Evolutionary conservation across 2,329 filamentous ascomycete species (phyloP).

Genomic region (Monosporascus sp.): DNA sequence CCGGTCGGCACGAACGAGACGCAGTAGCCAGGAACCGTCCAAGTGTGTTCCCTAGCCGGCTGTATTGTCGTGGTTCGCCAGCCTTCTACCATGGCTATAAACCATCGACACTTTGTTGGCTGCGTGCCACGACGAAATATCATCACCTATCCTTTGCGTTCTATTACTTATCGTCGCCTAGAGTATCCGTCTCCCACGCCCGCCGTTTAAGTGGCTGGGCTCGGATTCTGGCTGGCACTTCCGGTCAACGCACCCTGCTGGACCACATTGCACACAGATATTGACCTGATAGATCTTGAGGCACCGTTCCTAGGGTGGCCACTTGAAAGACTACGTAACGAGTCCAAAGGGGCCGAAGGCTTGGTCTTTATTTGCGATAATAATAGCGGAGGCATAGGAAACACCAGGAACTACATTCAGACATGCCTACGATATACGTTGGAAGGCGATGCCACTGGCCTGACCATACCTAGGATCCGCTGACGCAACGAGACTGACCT

Average conservation of each 20-base stretch:
- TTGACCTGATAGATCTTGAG: slow-evolving; percentile 33
- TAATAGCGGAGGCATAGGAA: slow-evolving; percentile 46
- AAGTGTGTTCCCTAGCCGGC: too few species aligned
- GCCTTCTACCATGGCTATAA: slow-evolving; percentile 20
- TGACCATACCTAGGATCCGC: slow-evolving; percentile 41
- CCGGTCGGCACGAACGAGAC: too few species aligned
- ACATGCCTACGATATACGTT: slow-evolving; percentile 46
- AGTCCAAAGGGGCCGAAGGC: slow-evolving; percentile 35
- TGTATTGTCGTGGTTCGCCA: neutral
- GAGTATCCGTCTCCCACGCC: slow-evolving; percentile 19
- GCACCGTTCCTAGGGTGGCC: slow-evolving; percentile 42
- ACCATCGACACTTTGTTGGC: slow-evolving; percentile 18
- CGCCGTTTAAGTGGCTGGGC: slow-evolving; percentile 18
- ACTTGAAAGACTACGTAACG: slow-evolving; percentile 37
- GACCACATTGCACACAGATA: slow-evolving; percentile 9
- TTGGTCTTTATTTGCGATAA: slow-evolving; percentile 45
- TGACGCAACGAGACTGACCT: slow-evolving; percentile 37
- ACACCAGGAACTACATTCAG: slow-evolving; percentile 46
- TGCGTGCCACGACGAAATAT: slow-evolving; percentile 28
- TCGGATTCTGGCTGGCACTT: too few species aligned
- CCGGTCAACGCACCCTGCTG: neutral
- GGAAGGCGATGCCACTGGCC: slow-evolving; percentile 40
- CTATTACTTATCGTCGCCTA: slow-evolving; percentile 24
- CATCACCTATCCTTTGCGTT: slow-evolving; percentile 21
- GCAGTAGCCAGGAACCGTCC: too few species aligned